Evolutionary conservation across 345 rosid species (phyloP).

Genomic region (Arabis alpina): DNA sequence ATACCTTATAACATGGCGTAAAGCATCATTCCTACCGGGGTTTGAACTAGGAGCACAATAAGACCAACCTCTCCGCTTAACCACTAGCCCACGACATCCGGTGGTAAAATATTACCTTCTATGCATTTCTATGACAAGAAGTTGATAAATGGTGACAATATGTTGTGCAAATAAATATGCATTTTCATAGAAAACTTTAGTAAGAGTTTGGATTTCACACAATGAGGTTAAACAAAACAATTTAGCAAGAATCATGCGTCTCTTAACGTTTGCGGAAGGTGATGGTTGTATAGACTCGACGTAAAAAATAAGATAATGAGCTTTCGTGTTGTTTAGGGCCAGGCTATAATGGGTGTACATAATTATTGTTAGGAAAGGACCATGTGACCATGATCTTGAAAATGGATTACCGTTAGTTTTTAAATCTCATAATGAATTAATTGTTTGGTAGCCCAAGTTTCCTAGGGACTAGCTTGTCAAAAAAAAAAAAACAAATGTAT

Average conservation of each 20-base stretch:
- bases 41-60: too few species aligned
- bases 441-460: conserved; percentile 2
- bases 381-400: not conserved
- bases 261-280: not conserved
- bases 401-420: conserved; percentile 5
- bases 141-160: too few species aligned
- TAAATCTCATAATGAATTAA: not conserved
- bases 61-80: too few species aligned
- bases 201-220: too few species aligned
- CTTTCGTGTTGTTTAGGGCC: conserved; percentile 13
- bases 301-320: not conserved
- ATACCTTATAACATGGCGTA: too few species aligned
- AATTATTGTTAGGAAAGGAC: not conserved
- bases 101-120: too few species aligned
- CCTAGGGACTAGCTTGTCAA: conserved; percentile 1
- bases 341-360: conserved; percentile 6
- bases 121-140: too few species aligned
- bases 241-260: not conserved
- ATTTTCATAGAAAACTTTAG: too few species aligned
- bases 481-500: not conserved
- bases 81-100: too few species aligned
- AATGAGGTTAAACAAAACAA: too few species aligned
- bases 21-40: too few species aligned
- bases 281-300: not conserved
- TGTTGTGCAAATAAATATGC: too few species aligned